phyloP scores from a whole-genome alignment of 2,329 filamentous ascomycete genomes.

The Pochonia chlamydosporia region DNA sequence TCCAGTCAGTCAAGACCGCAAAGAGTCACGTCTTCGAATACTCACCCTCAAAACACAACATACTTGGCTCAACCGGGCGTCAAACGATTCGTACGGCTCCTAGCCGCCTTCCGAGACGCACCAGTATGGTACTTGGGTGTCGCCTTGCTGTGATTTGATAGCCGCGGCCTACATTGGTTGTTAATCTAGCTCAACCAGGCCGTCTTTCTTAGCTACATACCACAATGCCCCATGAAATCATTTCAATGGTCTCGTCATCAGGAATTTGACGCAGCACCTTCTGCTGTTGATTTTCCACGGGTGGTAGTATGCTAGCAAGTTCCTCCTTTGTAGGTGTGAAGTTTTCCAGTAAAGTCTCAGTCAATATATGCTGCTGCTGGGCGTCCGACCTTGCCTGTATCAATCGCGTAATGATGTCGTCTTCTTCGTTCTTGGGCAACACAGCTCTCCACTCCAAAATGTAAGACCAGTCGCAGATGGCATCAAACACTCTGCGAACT shows the following conservation, averaged over 20 bases:
- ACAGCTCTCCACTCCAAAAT: conserved; percentile 18
- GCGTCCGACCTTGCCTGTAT: background rate
- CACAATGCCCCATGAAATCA: conserved; percentile 19
- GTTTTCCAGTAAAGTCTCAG: background rate
- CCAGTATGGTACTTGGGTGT: conserved; percentile 17
- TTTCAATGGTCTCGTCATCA: conserved; percentile 16
- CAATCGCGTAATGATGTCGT: background rate
- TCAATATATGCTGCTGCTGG: background rate
- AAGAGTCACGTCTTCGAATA: no score
- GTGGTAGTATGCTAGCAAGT: conserved; percentile 8
- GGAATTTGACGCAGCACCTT: conserved; percentile 15
- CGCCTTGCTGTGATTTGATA: conserved; percentile 20
- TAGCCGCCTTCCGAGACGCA: conserved; percentile 21
- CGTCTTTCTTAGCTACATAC: conserved; percentile 6
- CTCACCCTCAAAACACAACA: conserved; percentile 16
- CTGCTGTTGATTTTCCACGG: conserved; percentile 13
- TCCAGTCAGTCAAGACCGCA: no score
- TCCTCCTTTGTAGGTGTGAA: conserved; percentile 10
- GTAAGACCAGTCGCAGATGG: conserved; percentile 18
- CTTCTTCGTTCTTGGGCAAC: background rate
- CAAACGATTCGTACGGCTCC: conserved; percentile 21
- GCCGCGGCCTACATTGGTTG: conserved; percentile 12
- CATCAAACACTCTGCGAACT: conserved; percentile 15
- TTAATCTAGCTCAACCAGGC: background rate
- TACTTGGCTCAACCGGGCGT: conserved; percentile 18